phyloP scores from a whole-genome alignment of 129 eudicot species.

The Saposhnikovia divaricata region DNA sequence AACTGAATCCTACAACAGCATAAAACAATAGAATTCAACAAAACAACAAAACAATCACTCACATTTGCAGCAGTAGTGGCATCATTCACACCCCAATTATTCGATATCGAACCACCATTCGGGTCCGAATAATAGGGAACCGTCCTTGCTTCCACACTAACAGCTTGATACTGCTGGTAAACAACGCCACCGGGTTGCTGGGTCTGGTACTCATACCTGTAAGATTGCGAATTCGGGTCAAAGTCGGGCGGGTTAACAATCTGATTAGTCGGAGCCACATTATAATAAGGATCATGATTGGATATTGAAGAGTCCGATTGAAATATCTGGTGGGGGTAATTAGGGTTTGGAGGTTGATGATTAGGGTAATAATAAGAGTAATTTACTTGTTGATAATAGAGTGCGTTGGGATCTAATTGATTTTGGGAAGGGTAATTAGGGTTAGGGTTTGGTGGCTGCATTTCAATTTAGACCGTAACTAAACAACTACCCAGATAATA shows the following conservation, averaged over 20 bases:
- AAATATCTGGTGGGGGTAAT: slow-evolving; percentile 10
- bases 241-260: slow-evolving; percentile 24
- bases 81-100: slow-evolving; percentile 18
- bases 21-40: neutral
- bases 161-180: slow-evolving; percentile 23
- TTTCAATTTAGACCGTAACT: neutral
- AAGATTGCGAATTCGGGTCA: slow-evolving; percentile 28
- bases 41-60: slow-evolving; percentile 7
- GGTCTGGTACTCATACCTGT: slow-evolving; percentile 16
- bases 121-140: slow-evolving; percentile 22
- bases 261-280: neutral
- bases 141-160: slow-evolving; percentile 19
- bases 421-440: slow-evolving; percentile 26
- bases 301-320: slow-evolving; percentile 2
- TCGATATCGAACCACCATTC: slow-evolving; percentile 6
- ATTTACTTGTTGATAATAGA: neutral
- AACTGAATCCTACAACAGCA: neutral
- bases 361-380: slow-evolving; percentile 1
- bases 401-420: neutral
- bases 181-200: slow-evolving; percentile 20
- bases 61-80: slow-evolving; percentile 14
- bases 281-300: neutral
- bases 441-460: slow-evolving; percentile 13
- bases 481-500: neutral
- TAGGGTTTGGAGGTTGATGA: slow-evolving; percentile 24